phyloP scores from a whole-genome alignment of 1,284 basidiomycete genomes.

The Leccinum insolens region DNA sequence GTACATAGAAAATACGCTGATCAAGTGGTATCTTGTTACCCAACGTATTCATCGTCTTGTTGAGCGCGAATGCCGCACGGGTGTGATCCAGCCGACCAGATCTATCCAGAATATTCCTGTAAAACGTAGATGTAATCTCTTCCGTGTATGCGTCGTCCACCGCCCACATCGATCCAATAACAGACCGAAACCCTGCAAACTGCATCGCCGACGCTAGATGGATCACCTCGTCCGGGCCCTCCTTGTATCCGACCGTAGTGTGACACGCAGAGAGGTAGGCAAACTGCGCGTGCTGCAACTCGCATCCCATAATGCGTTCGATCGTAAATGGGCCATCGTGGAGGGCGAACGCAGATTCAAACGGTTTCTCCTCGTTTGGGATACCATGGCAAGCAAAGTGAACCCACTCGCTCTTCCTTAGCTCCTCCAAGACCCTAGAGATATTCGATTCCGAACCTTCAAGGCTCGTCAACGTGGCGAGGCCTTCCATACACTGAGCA shows the following conservation, averaged over 20 bases:
- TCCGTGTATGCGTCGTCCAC: not conserved
- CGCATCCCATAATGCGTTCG: no score
- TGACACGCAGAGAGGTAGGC: not conserved
- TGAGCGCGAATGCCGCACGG: not conserved
- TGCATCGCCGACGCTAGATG: not conserved
- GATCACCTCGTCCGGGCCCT: not conserved
- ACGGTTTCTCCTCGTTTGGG: no score
- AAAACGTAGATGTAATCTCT: not conserved
- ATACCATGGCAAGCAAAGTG: no score
- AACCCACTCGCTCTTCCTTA: no score
- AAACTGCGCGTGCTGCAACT: no score
- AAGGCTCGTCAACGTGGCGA: no score
- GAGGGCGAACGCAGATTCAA: no score
- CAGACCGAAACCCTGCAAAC: not conserved
- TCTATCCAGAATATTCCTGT: not conserved
- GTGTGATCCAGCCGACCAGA: not conserved
- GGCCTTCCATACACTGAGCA: no score
- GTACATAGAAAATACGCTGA: not conserved
- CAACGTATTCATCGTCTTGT: not conserved
- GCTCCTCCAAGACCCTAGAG: no score
- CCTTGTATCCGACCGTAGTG: not conserved
- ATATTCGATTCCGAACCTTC: no score
- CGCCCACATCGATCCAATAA: not conserved
- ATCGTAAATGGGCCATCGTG: no score
- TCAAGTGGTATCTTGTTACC: not conserved